Evolutionary conservation across 768 basidiomycete genomes (phyloP).

Genomic region (Lactarius hatsudake): DNA sequence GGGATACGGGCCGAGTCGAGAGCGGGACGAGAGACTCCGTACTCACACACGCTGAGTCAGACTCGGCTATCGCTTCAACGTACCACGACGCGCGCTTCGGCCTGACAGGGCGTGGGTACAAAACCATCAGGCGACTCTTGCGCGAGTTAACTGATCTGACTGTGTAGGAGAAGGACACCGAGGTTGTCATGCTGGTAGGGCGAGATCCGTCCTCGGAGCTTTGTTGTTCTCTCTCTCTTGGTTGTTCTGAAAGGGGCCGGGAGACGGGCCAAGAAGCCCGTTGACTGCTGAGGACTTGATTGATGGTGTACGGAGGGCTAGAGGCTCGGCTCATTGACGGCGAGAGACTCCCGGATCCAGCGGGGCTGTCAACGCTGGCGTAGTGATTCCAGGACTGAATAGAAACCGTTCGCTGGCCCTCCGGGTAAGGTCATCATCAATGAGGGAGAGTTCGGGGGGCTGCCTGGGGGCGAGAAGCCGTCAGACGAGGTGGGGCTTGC

Average conservation of each 20-base stretch:
- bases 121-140: conserved; percentile 15
- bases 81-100: not conserved
- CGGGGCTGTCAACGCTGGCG: not conserved
- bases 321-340: conserved; percentile 1
- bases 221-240: not conserved
- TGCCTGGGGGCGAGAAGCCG: conserved; percentile 4
- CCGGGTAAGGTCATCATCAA: not conserved
- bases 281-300: not conserved
- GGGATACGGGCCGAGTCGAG: conserved; percentile 8
- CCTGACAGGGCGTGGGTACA: conserved; percentile 15
- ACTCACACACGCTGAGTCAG: not conserved
- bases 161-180: conserved; percentile 5
- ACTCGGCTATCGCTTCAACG: not conserved
- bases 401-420: not conserved
- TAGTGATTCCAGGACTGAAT: not conserved
- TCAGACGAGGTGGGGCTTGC: conserved; percentile 8
- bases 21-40: not conserved
- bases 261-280: conserved; percentile 6
- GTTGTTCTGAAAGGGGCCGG: not conserved
- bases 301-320: conserved; percentile 2
- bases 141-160: conserved; percentile 14
- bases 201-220: not conserved
- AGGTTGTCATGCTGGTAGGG: not conserved
- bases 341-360: conserved; percentile 2
- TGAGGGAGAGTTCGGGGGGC: not conserved